Base-by-base conservation (phyloP, 2,329 filamentous ascomycete species). In the Fusarium sp. region DNA sequence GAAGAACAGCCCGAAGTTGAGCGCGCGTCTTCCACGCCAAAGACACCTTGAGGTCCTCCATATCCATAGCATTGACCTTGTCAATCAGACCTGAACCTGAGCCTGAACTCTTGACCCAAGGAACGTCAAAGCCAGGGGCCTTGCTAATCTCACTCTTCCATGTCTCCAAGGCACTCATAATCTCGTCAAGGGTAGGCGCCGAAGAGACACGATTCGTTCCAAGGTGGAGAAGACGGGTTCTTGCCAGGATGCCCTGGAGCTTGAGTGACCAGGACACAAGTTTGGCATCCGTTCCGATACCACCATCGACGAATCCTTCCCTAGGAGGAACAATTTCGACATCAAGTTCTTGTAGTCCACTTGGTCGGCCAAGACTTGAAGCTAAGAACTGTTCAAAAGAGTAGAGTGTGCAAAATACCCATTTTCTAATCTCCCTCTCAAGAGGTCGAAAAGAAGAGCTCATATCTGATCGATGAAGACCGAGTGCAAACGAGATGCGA, bases 361-460 rank as follows among this genome's bases (percentile, higher is more conserved):
- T 81, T 0, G 82, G 82, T 22, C 82, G 77, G 0, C 81, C 82
- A 0, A 83, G 77, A 51, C 80, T 82, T 3, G 79, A 81, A 4
- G 81, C 80, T 0, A 83, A 76, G 55, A 83, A 82, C 53, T 83
- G 81, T 22, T 83, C 82, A 14, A 82, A 82, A 0, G 76, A 72
- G 66, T 81, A 83, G 6, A 83, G 75, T 2, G 81, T 82, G 62
- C 82, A 83, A 49, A 82, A 82, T 0, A 83, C 80, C 62, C 79
- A 77, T 65, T 81, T 83, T 0, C 81, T 73, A 9, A 79, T 78
- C 60, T 82, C 80, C 5, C 81, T 65, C 29, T 83, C 81, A 0
- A 83, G 69, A 0, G 81, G 79, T 4, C 79, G 71, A 70, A 83
- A 83, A 0, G 77, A 77, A 0, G 75, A 70, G 36, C 75, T 73